Conservation (phyloP, 257 asterid genomes). For the Scutellaria galericulata region DNA sequence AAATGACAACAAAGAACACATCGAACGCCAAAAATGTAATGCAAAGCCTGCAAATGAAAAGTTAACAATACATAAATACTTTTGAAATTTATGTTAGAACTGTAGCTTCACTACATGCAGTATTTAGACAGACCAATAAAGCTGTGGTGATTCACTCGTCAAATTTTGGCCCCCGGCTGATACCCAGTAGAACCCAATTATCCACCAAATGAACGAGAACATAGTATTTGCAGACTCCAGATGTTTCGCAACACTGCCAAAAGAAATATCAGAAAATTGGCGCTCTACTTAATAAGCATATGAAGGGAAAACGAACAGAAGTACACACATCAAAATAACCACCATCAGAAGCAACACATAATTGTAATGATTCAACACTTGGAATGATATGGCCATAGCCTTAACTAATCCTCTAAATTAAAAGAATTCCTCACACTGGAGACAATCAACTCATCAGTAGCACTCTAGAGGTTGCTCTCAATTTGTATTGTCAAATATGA, state of each 20-base stretch:
- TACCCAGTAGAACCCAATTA: conserved; percentile 96
- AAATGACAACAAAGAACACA: conserved; percentile 91
- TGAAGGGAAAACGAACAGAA: background rate
- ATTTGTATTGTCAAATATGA: conserved; percentile 7
- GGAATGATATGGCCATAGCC: conserved; percentile 5
- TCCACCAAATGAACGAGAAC: conserved; percentile 99
- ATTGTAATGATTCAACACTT: background rate
- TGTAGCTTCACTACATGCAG: conserved; percentile 14
- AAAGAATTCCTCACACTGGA: background rate
- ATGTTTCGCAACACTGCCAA: conserved; percentile 69
- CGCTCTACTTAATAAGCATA: conserved; percentile 11
- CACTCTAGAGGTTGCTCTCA: background rate
- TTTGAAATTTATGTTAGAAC: background rate
- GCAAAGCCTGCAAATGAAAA: conserved; percentile 79
- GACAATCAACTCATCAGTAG: background rate
- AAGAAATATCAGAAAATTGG: conserved; percentile 50
- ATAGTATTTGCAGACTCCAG: conserved; percentile 94
- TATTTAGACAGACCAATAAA: conserved; percentile 75
- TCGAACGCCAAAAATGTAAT: conserved; percentile 96
- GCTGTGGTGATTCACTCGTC: conserved; percentile 79
- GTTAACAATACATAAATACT: background rate
- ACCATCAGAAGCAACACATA: background rate
- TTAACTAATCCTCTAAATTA: background rate
- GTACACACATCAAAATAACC: conserved; percentile 6
- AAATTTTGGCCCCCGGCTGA: conserved; percentile 79